A percentile compares a stretch with the other conserved stretches of the same genome.
These are phyloP conservation scores for Vicia faba DNA, from an alignment of 306 rosid species.

Conservation along the genomic window DNA sequence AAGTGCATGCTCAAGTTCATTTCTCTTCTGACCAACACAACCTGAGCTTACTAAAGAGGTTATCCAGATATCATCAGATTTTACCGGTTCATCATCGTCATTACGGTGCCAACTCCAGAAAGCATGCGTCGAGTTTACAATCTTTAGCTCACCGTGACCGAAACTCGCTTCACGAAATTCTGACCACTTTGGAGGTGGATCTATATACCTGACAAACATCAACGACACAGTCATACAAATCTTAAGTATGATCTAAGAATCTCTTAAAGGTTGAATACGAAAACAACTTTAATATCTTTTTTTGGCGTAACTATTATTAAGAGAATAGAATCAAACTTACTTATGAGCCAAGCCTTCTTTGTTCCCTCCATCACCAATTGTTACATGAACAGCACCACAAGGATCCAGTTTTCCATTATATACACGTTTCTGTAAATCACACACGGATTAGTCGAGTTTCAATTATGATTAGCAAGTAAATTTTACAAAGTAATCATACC, in stretches of 20 bases:
- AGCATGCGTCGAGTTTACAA: conserved; percentile 74
- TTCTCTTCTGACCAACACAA: conserved; percentile 58
- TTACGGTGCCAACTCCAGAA: conserved; percentile 98
- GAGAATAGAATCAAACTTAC: conserved; percentile 49
- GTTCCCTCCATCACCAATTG: conserved; percentile 96
- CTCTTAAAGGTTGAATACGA: too few relatives aligned
- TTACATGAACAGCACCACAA: conserved; percentile 86
- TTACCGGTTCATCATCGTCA: conserved; percentile 84
- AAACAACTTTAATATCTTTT: too few relatives aligned
- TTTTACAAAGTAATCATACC: conserved; percentile 41
- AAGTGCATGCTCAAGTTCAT: conserved; percentile 46
- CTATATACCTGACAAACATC: conserved; percentile 52
- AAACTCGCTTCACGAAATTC: conserved; percentile 89
- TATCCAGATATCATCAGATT: conserved; percentile 84
- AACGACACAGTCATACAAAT: not conserved
- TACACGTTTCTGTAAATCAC: conserved; percentile 64
- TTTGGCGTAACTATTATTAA: too few relatives aligned
- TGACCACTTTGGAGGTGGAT: conserved; percentile 82
- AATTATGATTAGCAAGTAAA: conserved; percentile 1
- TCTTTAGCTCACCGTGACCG: conserved; percentile 83
- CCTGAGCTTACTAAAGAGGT: conserved; percentile 67
- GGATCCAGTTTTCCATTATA: conserved; percentile 61
- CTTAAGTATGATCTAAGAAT: conserved; percentile 10
- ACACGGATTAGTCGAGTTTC: conserved; percentile 7
- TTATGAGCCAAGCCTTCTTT: conserved; percentile 79